Evolutionary conservation across 768 basidiomycete species (phyloP).

Genomic region (Boletus pseudopeckii): DNA sequence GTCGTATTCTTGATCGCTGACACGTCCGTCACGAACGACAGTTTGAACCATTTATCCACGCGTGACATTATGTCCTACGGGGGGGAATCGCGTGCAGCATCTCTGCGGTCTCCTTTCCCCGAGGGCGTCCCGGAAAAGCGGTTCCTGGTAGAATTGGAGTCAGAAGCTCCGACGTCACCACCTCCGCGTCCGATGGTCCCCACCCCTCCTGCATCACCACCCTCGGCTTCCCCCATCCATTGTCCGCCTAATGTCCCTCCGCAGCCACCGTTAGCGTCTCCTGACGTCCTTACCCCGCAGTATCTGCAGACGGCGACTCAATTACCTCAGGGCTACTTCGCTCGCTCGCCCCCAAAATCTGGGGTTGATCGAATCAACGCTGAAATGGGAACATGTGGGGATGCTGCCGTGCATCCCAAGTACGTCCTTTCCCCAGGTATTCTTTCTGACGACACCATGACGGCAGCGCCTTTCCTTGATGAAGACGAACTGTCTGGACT

Average conservation of each 20-base stretch:
- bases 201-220: slow-evolving; percentile 16
- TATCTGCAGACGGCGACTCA: slow-evolving; percentile 20
- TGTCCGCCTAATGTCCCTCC: slow-evolving; percentile 14
- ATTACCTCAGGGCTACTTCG: slow-evolving; percentile 28
- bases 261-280: slow-evolving; percentile 15
- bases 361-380: slow-evolving; percentile 28
- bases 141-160: slow-evolving; percentile 14
- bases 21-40: slow-evolving; percentile 14
- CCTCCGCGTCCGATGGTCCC: slow-evolving; percentile 20
- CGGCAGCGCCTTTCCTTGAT: slow-evolving; percentile 14
- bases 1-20: slow-evolving; percentile 25
- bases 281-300: slow-evolving; percentile 22
- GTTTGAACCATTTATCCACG: slow-evolving; percentile 11
- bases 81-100: slow-evolving; percentile 10
- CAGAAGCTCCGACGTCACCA: slow-evolving; percentile 19
- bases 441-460: slow-evolving; percentile 12
- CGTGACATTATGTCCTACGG: slow-evolving; percentile 20
- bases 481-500: slow-evolving; percentile 10
- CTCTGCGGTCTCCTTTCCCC: slow-evolving; percentile 14
- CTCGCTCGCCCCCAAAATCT: slow-evolving; percentile 21
- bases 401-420: slow-evolving; percentile 17
- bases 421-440: slow-evolving; percentile 15
- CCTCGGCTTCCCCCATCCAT: slow-evolving; percentile 10
- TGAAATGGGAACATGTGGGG: slow-evolving; percentile 9
- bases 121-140: slow-evolving; percentile 23